Conservation (phyloP, 2,329 filamentous ascomycete species). For the Aurifilum marmelostoma region DNA sequence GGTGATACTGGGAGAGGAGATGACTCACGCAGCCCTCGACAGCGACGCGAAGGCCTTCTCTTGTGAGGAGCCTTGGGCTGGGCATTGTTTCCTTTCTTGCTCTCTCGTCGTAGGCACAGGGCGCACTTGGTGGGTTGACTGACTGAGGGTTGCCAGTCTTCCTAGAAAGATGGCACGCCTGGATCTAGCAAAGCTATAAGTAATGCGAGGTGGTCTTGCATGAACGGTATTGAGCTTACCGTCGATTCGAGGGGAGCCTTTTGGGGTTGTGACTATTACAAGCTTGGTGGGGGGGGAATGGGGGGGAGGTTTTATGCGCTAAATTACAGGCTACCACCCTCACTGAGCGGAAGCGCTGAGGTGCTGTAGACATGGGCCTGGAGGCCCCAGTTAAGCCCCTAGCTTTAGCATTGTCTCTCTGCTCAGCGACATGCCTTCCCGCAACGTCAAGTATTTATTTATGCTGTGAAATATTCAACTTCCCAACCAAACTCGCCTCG, state of each 20-base stretch:
- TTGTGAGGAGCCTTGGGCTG: conserved; percentile 31
- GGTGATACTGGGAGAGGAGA: neutral
- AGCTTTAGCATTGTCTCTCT: neutral
- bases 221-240: neutral
- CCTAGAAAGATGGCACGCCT: neutral
- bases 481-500: too few relatives aligned
- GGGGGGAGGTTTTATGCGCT: neutral
- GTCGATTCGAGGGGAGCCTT: neutral
- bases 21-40: conserved; percentile 24
- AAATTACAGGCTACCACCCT: neutral
- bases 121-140: neutral
- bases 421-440: neutral
- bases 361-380: neutral
- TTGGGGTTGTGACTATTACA: neutral
- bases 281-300: neutral
- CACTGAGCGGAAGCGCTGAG: neutral
- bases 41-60: conserved; percentile 27
- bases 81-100: neutral
- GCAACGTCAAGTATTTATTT: neutral
- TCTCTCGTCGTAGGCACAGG: neutral
- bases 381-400: neutral
- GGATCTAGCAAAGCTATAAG: neutral
- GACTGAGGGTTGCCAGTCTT: neutral
- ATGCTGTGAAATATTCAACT: neutral
- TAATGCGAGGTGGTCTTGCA: neutral